Conservation (phyloP, 352 stramenopile species). For the Pythium apleroticum region DNA sequence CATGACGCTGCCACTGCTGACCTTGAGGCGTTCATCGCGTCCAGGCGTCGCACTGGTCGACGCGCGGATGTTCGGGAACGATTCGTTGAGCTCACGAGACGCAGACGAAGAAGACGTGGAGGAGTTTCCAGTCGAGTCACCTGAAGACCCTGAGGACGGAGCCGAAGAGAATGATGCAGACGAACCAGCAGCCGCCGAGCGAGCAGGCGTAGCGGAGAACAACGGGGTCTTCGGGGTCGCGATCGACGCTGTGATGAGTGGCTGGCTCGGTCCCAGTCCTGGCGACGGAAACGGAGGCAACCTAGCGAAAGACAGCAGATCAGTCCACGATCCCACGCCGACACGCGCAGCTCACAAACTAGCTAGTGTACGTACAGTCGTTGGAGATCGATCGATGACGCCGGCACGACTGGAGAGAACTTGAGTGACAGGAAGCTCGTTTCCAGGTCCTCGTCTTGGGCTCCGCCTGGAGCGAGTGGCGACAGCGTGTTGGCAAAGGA, state of each 20-base stretch:
- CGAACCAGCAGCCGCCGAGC: conserved; percentile 17
- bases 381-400: conserved; percentile 54
- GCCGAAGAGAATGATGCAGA: conserved; percentile 27
- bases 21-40: conserved; percentile 58
- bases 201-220: not conserved
- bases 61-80: conserved; percentile 80
- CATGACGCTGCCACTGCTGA: conserved; percentile 63
- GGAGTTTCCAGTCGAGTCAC: not conserved
- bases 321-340: not conserved
- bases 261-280: conserved; percentile 12
- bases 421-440: conserved; percentile 56
- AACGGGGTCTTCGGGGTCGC: conserved; percentile 20
- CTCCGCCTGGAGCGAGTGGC: conserved; percentile 40
- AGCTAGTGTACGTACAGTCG: conserved; percentile 47
- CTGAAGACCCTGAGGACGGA: conserved; percentile 13
- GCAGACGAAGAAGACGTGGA: not conserved
- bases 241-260: not conserved
- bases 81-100: conserved; percentile 35
- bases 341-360: not conserved
- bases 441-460: conserved; percentile 52
- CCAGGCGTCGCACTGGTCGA: conserved; percentile 73
- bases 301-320: conserved; percentile 30
- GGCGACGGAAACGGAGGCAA: conserved; percentile 59
- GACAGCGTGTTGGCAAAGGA: conserved; percentile 79
- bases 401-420: conserved; percentile 59